A percentile compares a stretch with the other conserved stretches of the same genome.
Evolutionary conservation across 2,329 filamentous ascomycete genomes (phyloP).

Genomic region (Fulvia fulva): DNA sequence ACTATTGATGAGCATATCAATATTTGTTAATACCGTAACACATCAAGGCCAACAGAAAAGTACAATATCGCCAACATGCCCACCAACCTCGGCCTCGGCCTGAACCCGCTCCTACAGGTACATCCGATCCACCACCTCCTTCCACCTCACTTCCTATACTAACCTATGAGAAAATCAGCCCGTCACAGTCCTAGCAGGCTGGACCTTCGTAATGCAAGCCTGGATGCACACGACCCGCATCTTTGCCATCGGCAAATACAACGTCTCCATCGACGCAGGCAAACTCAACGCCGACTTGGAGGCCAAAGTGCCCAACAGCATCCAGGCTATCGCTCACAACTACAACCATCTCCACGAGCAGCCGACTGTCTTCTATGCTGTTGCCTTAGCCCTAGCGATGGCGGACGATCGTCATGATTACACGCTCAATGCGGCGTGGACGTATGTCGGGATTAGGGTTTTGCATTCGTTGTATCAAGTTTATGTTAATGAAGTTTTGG

Average conservation of each 20-base stretch:
- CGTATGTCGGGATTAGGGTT: constrained; percentile 36
- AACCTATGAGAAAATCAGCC: neutral
- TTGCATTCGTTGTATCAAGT: constrained; percentile 37
- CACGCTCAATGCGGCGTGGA: constrained; percentile 37
- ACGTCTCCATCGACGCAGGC: constrained; percentile 16
- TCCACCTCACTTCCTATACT: neutral
- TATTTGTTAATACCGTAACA: neutral
- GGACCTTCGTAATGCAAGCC: constrained; percentile 39
- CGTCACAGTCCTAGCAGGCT: constrained; percentile 33
- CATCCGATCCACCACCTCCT: neutral
- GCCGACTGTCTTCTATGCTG: constrained; percentile 41
- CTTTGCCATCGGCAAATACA: constrained; percentile 31
- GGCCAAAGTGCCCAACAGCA: constrained; percentile 12
- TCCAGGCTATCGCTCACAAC: constrained; percentile 36
- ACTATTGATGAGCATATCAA: neutral
- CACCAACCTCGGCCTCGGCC: neutral
- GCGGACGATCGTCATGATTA: constrained; percentile 18
- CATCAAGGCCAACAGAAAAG: too few relatives aligned
- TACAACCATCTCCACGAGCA: constrained; percentile 42
- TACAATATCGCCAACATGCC: constrained; percentile 2
- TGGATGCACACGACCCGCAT: constrained; percentile 40
- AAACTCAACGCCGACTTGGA: constrained; percentile 13
- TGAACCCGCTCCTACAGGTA: constrained; percentile 1
- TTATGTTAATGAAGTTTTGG: constrained; percentile 31
- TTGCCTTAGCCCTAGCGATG: constrained; percentile 31